Base-by-base conservation (phyloP, 2,329 filamentous ascomycete genomes). In the Pestalotiopsis sp. region DNA sequence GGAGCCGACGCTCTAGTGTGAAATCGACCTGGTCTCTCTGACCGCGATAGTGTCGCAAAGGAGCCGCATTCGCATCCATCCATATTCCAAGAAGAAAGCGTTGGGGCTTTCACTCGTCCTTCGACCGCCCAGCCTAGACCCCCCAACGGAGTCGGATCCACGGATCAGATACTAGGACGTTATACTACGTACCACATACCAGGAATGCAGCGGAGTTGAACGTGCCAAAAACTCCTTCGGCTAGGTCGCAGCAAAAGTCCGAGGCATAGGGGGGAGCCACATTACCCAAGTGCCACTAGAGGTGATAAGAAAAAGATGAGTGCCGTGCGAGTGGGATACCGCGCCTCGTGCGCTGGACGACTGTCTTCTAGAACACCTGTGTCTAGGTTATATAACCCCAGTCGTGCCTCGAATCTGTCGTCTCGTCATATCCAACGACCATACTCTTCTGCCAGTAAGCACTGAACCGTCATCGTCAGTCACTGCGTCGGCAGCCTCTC, bases 281-380 rank as follows among this genome's bases (percentile, higher is more conserved):
- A 62, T 62, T 20, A 20, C 17, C 27, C 5, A 62, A 20, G 23
- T 36, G 31, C 59, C 59, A 39, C 25, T 39, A 62, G 41, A 45
- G 45, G 5, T 52, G 45, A 52, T 23, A 52, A 52, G 45, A n/a
- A 52, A 52, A 66, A 66, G 23, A 66, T 66, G 63, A 66, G 63
- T 66, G 63, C 63, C 14, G 63, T 38, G 25, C 45, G 63, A n/a
- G 17, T 38, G 9, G 45, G 45, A 66, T 56, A 49, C 27, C 41
- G 63, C 49, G 49, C 63, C 14, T 66, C 39, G 27, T 56, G 41
- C 25, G 63, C 63, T 57, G 41, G 52, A n/a, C 41, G 45, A 45
- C 20, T 25, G 23, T 39, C 25, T 31, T 14, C 36, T 27, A 66
- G 36, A 36, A 58, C 49, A 11, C 14, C 49, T 2, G 11, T 57